phyloP scores from a whole-genome alignment of 805 yeast species.

The Suhomyces sp. region DNA sequence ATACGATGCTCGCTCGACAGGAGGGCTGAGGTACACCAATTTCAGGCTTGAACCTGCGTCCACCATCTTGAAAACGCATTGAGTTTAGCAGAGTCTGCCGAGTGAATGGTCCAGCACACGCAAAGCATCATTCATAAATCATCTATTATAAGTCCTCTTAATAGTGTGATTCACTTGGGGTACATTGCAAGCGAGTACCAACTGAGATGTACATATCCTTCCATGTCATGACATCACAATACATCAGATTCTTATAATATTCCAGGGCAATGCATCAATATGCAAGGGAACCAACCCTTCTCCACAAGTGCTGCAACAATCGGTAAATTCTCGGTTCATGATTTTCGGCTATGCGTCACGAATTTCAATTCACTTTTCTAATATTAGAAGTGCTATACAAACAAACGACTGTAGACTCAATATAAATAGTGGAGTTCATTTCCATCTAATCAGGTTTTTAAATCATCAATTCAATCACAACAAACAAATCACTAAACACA shows the following conservation, averaged over 20 bases:
- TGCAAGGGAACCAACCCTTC: not conserved
- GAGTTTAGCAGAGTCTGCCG: not conserved
- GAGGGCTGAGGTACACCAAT: not conserved
- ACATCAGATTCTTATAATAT: not conserved
- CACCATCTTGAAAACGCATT: not conserved
- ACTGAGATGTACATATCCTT: not conserved
- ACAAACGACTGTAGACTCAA: not conserved
- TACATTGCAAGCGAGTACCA: not conserved
- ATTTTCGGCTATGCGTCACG: not conserved
- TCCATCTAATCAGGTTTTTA: not conserved
- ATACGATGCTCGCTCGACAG: not conserved
- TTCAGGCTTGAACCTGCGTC: not conserved
- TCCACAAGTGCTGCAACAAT: not conserved
- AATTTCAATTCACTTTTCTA: not conserved
- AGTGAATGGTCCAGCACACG: not conserved
- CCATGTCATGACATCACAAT: not conserved
- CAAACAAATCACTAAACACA: constrained; percentile 1
- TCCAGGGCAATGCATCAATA: not conserved
- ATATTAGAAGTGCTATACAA: not conserved
- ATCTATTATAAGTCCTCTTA: not conserved
- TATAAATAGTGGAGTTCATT: not conserved
- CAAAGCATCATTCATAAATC: not conserved
- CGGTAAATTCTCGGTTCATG: not conserved
- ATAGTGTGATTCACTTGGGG: not conserved
- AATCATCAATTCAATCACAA: constrained; percentile 2